Evolutionary conservation across 768 basidiomycete species (phyloP), one percentile per base, ranked within the genome.

Genomic region (Serendipita sp.): DNA sequence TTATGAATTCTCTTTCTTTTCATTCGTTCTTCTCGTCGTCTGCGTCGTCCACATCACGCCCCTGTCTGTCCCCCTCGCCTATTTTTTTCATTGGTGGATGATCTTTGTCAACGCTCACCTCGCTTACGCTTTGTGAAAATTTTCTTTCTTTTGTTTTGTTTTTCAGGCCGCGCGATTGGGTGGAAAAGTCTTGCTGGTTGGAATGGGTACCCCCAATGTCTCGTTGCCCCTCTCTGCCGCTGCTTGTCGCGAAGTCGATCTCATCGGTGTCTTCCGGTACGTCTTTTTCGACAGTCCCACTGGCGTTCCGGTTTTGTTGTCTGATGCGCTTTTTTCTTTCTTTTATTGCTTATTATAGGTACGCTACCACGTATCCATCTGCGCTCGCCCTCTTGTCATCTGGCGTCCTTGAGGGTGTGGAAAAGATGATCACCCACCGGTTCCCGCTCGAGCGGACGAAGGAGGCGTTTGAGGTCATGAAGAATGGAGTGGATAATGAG

Each of bases 181-280:
- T 60, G 90, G 90, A 58, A 90, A 87, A 70, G 90, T 96, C 62
- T 85, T 91, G 79, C 87, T 92, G 68, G 83, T 98, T 66, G 95
- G 95, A 22, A 98, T 98, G 95, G 95, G 95, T 67, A 82, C 90
- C 16, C 81, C 85, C 64, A 86, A 85, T 68, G 81, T 86, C 63
- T 77, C 80, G 66, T 77, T 96, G 61, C 95, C 95, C n/a, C 79
- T 93, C 63, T 85, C 86, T 44, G 78, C 81, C 30, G 88, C 92
- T 42, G 86, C 90, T 16, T 73, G 85, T 63, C 84, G 94, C 60
- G 94, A 96, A 74, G 90, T 97, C 64, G 92, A 97, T 73, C 83
- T 97, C 68, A 82, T 84, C 65, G 94, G 93, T 66, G 88, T 87
- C 41, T 96, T 96, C 34, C 34, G 34, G 34, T 38, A 38, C 14